Base-by-base conservation (phyloP, 192 early-diverging fungal species). In the Rhizophagus clarus region DNA sequence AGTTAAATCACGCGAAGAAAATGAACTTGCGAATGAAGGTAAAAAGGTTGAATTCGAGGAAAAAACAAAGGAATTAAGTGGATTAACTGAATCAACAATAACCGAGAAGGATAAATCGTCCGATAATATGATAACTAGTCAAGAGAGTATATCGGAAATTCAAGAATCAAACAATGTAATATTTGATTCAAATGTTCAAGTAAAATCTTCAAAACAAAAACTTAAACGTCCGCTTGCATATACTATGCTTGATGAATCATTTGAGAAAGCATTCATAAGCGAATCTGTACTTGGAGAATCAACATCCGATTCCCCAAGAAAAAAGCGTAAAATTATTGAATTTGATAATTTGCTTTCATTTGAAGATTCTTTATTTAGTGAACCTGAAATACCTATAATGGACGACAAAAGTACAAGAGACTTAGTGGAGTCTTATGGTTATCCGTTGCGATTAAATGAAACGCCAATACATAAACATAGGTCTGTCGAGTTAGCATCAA, bases 291-390 rank as follows among this genome's bases (percentile, higher is more conserved):
- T 37, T 20, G 32, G 49, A 56, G 49, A 70, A n/a, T 32, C 15
- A 3, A 20, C 32, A 24, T 37, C 40, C 40, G 68, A 70, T 37
- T 0, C 68, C 8, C 34, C 68, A 37, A 70, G 34, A n/a, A 70
- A 70, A 34, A 70, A 42, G 22, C 34, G 68, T 34, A 70, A 70
- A 70, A 70, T 70, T 34, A 5, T 70, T n/a, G 34, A 37, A 56
- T 56, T 56, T 6, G 49, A 56, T 56, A 56, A 20, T 56, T 56
- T 56, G 49, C 49, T 56, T 56, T 56, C 49, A 20, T 56, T 56
- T 17, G 49, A 56, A 22, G 49, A 56, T 56, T 20, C 49, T 20
- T 5, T 56, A 17, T 56, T 56, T 56, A 56, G 49, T 6, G 49
- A 56, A 4, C 15, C 49, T 20, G 49, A 56, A 56, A 56, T 56